Evolutionary conservation across 257 asterid species (phyloP).

Genomic region (Lantana camara): DNA sequence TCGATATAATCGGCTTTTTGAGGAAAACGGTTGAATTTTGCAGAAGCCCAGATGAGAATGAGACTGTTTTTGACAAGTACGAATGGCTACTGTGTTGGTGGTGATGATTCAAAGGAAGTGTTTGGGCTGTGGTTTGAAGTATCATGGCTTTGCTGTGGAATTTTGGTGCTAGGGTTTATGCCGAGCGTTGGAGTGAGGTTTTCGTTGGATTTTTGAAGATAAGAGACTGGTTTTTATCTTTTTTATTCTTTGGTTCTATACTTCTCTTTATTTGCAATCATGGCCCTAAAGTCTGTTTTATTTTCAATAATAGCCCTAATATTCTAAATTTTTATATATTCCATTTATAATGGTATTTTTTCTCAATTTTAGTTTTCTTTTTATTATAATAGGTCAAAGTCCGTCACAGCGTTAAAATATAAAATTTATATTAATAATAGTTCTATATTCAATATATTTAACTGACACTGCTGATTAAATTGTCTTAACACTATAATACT

Average conservation of each 20-base stretch:
- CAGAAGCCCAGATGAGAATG: slow-evolving; percentile 53
- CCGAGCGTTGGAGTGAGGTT: background rate
- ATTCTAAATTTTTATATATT: too few species aligned
- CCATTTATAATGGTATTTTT: too few species aligned
- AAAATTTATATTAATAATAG: too few species aligned
- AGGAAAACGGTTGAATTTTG: slow-evolving; percentile 37
- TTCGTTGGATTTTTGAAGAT: slow-evolving; percentile 23
- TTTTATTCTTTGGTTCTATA: slow-evolving; percentile 10
- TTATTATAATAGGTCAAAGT: too few species aligned
- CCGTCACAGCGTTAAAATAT: too few species aligned
- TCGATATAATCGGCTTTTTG: slow-evolving; percentile 36
- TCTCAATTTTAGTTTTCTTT: too few species aligned
- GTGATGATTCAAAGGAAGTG: slow-evolving; percentile 39
- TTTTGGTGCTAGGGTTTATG: slow-evolving; percentile 42
- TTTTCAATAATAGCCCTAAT: slow-evolving; percentile 11
- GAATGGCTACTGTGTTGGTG: slow-evolving; percentile 26
- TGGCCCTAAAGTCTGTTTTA: slow-evolving; percentile 17
- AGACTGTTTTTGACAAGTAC: slow-evolving; percentile 37
- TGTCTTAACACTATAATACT: too few species aligned
- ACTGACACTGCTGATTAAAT: too few species aligned
- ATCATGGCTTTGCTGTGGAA: slow-evolving; percentile 46
- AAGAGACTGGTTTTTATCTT: slow-evolving; percentile 10
- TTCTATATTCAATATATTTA: too few species aligned
- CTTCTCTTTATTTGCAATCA: slow-evolving; percentile 6
- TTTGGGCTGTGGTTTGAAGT: slow-evolving; percentile 57